phyloP scores from a whole-genome alignment of 352 stramenopile species.

The Phytophthora citrophthora region DNA sequence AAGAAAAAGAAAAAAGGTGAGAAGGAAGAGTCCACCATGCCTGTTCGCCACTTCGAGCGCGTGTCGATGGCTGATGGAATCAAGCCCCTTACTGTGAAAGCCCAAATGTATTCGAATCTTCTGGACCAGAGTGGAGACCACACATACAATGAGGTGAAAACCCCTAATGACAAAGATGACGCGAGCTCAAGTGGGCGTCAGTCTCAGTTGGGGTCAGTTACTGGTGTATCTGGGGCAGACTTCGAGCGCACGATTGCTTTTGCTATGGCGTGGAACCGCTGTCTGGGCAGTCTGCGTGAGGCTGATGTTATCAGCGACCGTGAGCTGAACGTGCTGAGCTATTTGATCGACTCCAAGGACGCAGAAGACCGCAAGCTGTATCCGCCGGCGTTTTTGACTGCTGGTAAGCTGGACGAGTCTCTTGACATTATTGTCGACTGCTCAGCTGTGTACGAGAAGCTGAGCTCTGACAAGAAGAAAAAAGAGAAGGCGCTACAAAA shows the following conservation, averaged over 20 bases:
- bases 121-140: constrained; percentile 61
- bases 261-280: constrained; percentile 89
- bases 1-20: constrained; percentile 75
- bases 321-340: constrained; percentile 87
- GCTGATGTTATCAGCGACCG: constrained; percentile 87
- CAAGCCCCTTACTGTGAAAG: constrained; percentile 83
- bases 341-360: constrained; percentile 86
- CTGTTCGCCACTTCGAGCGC: constrained; percentile 78
- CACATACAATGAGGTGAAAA: constrained; percentile 72
- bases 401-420: constrained; percentile 87
- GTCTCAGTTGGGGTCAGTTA: constrained; percentile 75
- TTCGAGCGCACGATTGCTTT: constrained; percentile 89
- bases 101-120: constrained; percentile 83
- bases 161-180: constrained; percentile 70
- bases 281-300: constrained; percentile 74
- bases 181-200: constrained; percentile 53
- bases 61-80: constrained; percentile 86
- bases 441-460: constrained; percentile 79
- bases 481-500: constrained; percentile 90
- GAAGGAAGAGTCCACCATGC: constrained; percentile 67
- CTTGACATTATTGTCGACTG: constrained; percentile 88
- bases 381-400: constrained; percentile 85
- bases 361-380: constrained; percentile 81
- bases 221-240: constrained; percentile 76
- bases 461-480: constrained; percentile 89